These are phyloP conservation scores for Neofusicoccum ribis DNA, from an alignment of 2,329 filamentous ascomycete genomes.

Conservation along the genomic window DNA sequence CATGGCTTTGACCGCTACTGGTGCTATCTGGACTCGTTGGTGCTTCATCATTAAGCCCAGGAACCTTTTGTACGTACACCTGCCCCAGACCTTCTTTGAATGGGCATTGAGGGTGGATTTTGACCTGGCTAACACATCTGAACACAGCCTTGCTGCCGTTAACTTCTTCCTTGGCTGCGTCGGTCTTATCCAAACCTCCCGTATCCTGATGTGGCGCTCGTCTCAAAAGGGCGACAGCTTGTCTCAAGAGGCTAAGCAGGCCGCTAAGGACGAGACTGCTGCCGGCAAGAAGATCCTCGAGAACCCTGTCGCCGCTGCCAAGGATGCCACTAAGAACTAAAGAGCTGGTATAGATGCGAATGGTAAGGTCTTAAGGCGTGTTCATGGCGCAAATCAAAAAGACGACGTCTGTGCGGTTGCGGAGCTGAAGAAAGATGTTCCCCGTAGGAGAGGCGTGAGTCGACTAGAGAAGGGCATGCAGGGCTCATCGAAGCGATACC, in stretches of 20 bases:
- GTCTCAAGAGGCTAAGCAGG: constrained; percentile 44
- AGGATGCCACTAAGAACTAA: constrained; percentile 24
- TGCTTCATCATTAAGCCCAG: constrained; percentile 94
- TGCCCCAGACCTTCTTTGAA: neutral
- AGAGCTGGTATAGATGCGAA: neutral
- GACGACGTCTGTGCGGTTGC: neutral
- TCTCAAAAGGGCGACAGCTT: constrained; percentile 55
- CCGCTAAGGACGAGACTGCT: constrained; percentile 40
- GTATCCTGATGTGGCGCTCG: constrained; percentile 69
- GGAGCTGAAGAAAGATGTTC: neutral
- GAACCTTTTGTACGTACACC: constrained; percentile 73
- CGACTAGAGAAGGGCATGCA: neutral
- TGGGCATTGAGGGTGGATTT: neutral
- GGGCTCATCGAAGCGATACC: neutral
- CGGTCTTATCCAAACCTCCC: constrained; percentile 75
- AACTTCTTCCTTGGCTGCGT: constrained; percentile 97
- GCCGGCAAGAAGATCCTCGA: constrained; percentile 36
- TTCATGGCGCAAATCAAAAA: neutral
- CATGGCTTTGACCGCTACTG: constrained; percentile 82
- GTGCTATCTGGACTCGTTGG: constrained; percentile 97
- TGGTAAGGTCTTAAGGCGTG: neutral
- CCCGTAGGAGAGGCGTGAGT: neutral
- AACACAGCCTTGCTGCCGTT: constrained; percentile 75
- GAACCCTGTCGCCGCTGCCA: constrained; percentile 33
- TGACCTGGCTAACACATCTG: constrained; percentile 13